Evolutionary conservation across 2,329 filamentous ascomycete genomes (phyloP), one percentile per base, ranked within the genome.

Genomic region (Monosporascus sp.): DNA sequence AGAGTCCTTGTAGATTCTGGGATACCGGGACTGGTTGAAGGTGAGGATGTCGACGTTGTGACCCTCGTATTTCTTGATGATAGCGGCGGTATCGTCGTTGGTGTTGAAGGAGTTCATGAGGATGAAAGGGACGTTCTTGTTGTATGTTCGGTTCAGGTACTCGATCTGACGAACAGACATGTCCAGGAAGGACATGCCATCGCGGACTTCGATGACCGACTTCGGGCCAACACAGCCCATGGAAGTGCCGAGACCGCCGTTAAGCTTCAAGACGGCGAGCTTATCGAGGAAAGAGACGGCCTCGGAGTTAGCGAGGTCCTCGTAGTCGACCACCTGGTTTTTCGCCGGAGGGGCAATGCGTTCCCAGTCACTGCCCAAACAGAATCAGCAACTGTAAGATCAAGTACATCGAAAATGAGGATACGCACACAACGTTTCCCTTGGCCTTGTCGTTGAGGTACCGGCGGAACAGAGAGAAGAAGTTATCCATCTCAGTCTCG

Each of bases 31-130:
- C 79, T 99, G 94, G 83, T 99, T 99, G 87, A 99, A 99, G 72
- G 94, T 97, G 72, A 97, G 82, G 73, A 99, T 97, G 72, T 99
- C 94, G 69, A 99, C 95, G 73, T 97, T 97, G 85, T 99, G 94
- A 60, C 94, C 94, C 80, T 99, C 93, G 78, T 97, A 99, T 82
- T 99, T 99, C 86, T 99, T 99, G 81, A 99, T 99, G 77, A 99
- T 99, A 76, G 90, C 91, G 59, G 92, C 91, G 50, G 94, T 99
- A 71, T 99, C 94, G 67, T 93, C 85, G 73, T 99, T 92, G 72
- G 94, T 99, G 85, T 99, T 99, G 89, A 99, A 99, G 52, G 94
- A 97, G 87, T 99, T 99, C 94, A 99, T 99, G 66, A 99, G 87
- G 63, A 99, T 86, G 75, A 99, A 97, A 48, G 94, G 94, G 36